Evolutionary conservation across 768 basidiomycete species (phyloP), one percentile per base, ranked within the genome.

Genomic region (Pulveroboletus sp.): DNA sequence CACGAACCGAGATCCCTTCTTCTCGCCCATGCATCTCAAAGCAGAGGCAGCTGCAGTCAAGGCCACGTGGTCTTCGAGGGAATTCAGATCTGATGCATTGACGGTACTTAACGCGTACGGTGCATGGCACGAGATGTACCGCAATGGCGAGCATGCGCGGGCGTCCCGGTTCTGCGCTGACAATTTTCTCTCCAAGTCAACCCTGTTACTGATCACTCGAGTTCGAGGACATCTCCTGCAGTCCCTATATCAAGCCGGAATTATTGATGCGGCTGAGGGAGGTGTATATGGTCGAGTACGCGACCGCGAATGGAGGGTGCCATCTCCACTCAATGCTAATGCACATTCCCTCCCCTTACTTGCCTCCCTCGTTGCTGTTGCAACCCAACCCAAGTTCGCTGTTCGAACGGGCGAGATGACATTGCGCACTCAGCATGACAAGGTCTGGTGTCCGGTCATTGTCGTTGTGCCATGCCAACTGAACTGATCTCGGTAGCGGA

Each of bases 131-230:
- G 71, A 71, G 13, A 64, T 89, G 66, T 85, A 92, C 56, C 78
- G 77, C 21, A 71, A 71, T 28, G 83, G 87, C 30, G 77, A 87
- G 21, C 86, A 82, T 60, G 60, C 65, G 24, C 64, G 73, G 3
- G 91, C 90, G 24, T 87, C 86, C 64, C 69, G 77, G 28, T 95
- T 95, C 69, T 87, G 84, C 67, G 62, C 70, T 36, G 84, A 92
- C 32, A 96, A 95, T 66, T 96, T 95, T 76, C 74, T 96, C 47
- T 82, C 85, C 26, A 91, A 88, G 62, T 83, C 89, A n/a, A 90
- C 88, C 0, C 68, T 96, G 43, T 69, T 91, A 17, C 74, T 84
- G 65, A 87, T 96, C 43, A 80, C 86, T 57, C 89, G 86, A 70
- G 79, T 93, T 62, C 87, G 88, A 67, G 71, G 69, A 2, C 90